Evolutionary conservation across 495 filamentous ascomycete species (phyloP), one percentile per base, ranked within the genome.

Genomic region (Lasiosphaeris hirsuta): DNA sequence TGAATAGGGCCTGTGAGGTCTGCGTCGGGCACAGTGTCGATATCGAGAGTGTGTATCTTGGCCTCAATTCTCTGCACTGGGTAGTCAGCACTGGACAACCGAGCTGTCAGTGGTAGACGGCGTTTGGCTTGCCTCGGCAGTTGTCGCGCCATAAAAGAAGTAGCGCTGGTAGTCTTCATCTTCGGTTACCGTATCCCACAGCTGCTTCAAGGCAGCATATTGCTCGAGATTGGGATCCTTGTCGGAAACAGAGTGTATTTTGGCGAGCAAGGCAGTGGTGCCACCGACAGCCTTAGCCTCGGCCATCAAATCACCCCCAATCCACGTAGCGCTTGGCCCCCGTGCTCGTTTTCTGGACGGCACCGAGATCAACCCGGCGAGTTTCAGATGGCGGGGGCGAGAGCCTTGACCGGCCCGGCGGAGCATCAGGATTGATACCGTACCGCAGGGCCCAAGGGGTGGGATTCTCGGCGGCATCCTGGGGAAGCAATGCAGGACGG

Each of bases 131-230:
- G 72, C 55, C 54, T 75, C 72, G 45, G 72, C 68, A 1, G 68
- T 72, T 23, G 69, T 72, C 30, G 67, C 0, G 4, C 56, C 63
- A 11, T n/a, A 0, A 8, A 71, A 63, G 0, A 73, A 0, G 9
- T 59, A 4, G 0, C 68, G 62, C 36, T 75, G 72, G 14, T 58
- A 75, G 33, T 72, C 63, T 34, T 66, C 59, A 57, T 75, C 72
- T 11, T 62, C 55, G 7, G 50, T 45, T 3, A 65, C 17, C 10
- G 14, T 18, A 1, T 58, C 37, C 0, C 47, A 13, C 10, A 54
- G 45, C 9, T 46, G 5, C 1, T 38, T 54, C 19, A 69, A 38
- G 17, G 37, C 57, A 13, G 34, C 7, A 39, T 9, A 15, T 17
- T 44, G n/a, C 9, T 51, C 19, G 3, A 63, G 9, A 8, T 9